These are phyloP conservation scores for Chytriomyces confervae DNA, from an alignment of 192 early-diverging fungal species.

Conservation along the genomic window DNA sequence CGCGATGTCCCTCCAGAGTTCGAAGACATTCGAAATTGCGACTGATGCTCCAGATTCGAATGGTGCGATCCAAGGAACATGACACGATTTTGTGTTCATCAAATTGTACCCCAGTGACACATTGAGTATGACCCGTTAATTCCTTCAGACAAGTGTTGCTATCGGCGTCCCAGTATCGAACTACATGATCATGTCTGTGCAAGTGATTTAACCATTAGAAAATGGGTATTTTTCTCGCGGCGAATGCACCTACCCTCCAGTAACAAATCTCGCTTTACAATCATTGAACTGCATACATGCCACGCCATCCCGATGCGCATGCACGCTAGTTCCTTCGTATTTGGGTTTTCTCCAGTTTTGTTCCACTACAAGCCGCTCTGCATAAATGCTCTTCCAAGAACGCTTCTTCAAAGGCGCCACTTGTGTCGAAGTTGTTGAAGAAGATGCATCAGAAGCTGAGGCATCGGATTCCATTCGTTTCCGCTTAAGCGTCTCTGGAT, in stretches of 20 bases:
- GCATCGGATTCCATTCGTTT: constrained; percentile 28
- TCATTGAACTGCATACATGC: constrained; percentile 91
- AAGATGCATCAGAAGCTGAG: background rate
- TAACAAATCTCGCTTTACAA: constrained; percentile 70
- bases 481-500: background rate
- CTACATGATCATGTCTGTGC: constrained; percentile 71
- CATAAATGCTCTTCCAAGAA: constrained; percentile 95
- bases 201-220: background rate
- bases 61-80: constrained; percentile 89
- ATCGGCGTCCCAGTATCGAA: constrained; percentile 88
- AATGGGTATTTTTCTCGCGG: background rate
- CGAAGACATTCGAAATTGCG: constrained; percentile 87
- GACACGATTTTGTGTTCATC: constrained; percentile 93
- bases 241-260: constrained; percentile 63
- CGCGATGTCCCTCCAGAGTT: constrained; percentile 75
- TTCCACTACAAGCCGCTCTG: constrained; percentile 88
- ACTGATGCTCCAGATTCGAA: constrained; percentile 87
- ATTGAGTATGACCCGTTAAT: constrained; percentile 83
- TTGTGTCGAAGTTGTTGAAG: background rate
- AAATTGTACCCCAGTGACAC: constrained; percentile 89
- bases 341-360: constrained; percentile 92
- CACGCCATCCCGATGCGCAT: constrained; percentile 88
- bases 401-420: constrained; percentile 47
- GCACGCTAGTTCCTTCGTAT: constrained; percentile 66
- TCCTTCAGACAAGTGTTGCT: constrained; percentile 79